Conservation (phyloP, 1,139 yeast genomes). For the Saccharomycopsis crataegensis region DNA sequence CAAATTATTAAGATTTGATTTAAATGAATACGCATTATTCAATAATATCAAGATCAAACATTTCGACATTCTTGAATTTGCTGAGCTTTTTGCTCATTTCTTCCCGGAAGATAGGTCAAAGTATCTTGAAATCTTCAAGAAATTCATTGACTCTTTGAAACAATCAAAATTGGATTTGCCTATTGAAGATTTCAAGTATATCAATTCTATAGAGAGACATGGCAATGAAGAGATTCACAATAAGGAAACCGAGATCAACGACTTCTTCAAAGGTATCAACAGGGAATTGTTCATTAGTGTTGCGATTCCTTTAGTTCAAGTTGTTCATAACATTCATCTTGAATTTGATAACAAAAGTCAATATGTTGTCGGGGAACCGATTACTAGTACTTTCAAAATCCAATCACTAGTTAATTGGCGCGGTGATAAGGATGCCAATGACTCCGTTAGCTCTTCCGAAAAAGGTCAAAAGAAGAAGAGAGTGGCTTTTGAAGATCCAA, state of each 20-base stretch:
- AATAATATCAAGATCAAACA: constrained; percentile 27
- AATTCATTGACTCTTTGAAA: constrained; percentile 12
- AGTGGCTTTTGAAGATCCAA: constrained; percentile 26
- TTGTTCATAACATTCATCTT: constrained; percentile 44
- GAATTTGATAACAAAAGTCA: constrained; percentile 34
- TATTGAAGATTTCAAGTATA: constrained; percentile 8
- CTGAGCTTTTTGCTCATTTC: constrained; percentile 20
- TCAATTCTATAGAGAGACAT: constrained; percentile 1
- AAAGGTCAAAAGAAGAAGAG: constrained; percentile 25
- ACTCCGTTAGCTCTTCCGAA: not conserved
- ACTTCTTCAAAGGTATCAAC: constrained; percentile 13
- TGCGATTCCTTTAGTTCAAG: constrained; percentile 43
- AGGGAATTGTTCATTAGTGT: constrained; percentile 39
- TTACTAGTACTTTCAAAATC: constrained; percentile 37
- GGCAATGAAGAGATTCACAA: not conserved
- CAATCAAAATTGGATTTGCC: constrained; percentile 6
- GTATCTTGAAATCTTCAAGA: constrained; percentile 18
- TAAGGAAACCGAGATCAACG: constrained; percentile 2
- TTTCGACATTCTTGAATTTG: constrained; percentile 20
- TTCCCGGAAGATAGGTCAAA: constrained; percentile 20
- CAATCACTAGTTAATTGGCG: constrained; percentile 43
- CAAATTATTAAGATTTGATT: constrained; percentile 30
- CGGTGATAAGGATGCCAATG: constrained; percentile 17
- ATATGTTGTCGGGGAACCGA: constrained; percentile 59
- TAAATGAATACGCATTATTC: constrained; percentile 34